Conservation (phyloP, 306 rosid species). For the Quercus variabilis region DNA sequence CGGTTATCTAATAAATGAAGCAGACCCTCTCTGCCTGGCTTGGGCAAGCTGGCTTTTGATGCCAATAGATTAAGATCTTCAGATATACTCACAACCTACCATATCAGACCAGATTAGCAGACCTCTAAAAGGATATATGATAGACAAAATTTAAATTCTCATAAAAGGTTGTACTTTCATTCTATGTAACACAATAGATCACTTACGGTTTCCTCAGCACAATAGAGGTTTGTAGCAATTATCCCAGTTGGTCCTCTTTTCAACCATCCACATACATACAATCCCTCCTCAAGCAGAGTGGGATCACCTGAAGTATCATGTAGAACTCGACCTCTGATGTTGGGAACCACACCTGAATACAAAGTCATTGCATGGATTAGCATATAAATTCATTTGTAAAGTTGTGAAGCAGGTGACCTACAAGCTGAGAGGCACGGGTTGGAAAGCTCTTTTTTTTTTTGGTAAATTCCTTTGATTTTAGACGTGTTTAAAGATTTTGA, state of each 20-base stretch:
- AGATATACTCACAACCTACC: slow-evolving; percentile 74
- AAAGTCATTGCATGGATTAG: slow-evolving; percentile 8
- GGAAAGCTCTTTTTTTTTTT: too few species aligned
- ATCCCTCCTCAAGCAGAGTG: slow-evolving; percentile 56
- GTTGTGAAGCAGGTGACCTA: background rate
- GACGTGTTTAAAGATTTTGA: too few species aligned
- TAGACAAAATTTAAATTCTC: background rate
- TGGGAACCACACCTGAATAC: slow-evolving; percentile 80
- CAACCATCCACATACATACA: slow-evolving; percentile 95
- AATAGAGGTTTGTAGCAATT: slow-evolving; percentile 80
- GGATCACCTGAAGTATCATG: slow-evolving; percentile 40
- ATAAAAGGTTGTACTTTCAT: background rate
- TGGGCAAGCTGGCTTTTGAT: slow-evolving; percentile 31
- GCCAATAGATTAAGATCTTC: slow-evolving; percentile 58
- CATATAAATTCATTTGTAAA: background rate
- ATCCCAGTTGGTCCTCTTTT: slow-evolving; percentile 99
- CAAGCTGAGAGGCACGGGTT: background rate
- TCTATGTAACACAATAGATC: background rate
- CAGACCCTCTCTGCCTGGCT: slow-evolving; percentile 76
- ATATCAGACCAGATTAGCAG: slow-evolving; percentile 16
- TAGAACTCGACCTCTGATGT: slow-evolving; percentile 72
- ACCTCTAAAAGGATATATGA: background rate
- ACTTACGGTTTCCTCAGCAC: slow-evolving; percentile 93
- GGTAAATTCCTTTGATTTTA: too few species aligned
- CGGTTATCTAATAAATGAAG: slow-evolving; percentile 50